These are phyloP conservation scores for Pythium angustatum DNA, from an alignment of 352 stramenopile species.

Conservation along the genomic window DNA sequence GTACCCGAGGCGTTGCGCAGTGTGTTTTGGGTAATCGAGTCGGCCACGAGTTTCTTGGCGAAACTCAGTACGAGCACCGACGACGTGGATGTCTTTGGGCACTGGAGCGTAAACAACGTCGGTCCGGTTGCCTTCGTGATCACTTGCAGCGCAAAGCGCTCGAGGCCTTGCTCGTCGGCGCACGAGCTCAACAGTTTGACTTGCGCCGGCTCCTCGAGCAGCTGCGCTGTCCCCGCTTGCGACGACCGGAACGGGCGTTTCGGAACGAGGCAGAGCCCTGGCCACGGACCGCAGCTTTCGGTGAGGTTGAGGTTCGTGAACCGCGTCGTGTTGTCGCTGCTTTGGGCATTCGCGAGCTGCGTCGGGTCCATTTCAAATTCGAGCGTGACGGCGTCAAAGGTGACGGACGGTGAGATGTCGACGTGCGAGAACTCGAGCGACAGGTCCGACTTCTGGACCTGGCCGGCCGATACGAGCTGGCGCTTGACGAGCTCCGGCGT, in stretches of 20 bases:
- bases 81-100: not conserved
- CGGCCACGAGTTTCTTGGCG: slow-evolving; percentile 13
- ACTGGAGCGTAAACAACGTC: no score
- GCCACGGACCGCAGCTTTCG: slow-evolving; percentile 6
- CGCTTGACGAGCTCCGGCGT: no score
- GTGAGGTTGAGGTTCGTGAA: not conserved
- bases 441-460: not conserved
- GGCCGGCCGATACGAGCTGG: not conserved
- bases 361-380: slow-evolving; percentile 8
- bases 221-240: not conserved
- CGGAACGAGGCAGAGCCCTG: not conserved
- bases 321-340: not conserved
- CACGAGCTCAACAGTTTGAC: slow-evolving; percentile 8
- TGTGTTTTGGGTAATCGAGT: slow-evolving; percentile 9
- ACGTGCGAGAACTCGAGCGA: slow-evolving; percentile 6
- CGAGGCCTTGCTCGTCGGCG: not conserved
- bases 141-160: not conserved
- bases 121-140: no score
- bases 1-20: not conserved
- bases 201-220: not conserved
- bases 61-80: slow-evolving; percentile 14
- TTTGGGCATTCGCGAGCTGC: not conserved
- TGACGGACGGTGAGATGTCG: not conserved
- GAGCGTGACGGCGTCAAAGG: slow-evolving; percentile 15
- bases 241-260: not conserved